These are phyloP conservation scores for Elaphomyces granulatus DNA, from an alignment of 495 filamentous ascomycete species.

Conservation along the genomic window DNA sequence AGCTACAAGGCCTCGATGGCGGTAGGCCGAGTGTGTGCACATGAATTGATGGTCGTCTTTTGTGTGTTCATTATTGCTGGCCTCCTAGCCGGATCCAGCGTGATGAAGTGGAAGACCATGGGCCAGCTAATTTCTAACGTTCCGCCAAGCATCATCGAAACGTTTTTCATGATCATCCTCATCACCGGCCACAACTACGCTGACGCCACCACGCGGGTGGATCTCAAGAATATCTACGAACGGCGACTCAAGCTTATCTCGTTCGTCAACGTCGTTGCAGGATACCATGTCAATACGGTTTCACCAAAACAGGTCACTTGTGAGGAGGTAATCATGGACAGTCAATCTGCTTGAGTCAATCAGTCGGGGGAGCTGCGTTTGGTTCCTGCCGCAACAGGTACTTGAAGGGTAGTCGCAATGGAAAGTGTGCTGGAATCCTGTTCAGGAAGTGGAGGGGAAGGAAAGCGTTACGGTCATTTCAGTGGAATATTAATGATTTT, in stretches of 20 bases:
- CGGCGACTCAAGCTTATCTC: conserved; percentile 11
- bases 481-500: too few relatives aligned
- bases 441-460: too few relatives aligned
- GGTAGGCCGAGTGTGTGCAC: conserved; percentile 14
- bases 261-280: not conserved
- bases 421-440: too few relatives aligned
- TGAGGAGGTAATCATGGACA: too few relatives aligned
- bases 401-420: too few relatives aligned
- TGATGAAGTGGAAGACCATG: conserved; percentile 23
- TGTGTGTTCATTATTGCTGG: conserved; percentile 16
- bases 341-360: too few relatives aligned
- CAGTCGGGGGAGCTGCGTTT: too few relatives aligned
- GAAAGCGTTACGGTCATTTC: too few relatives aligned
- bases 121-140: conserved; percentile 29
- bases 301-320: too few relatives aligned
- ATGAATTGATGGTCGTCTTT: conserved; percentile 13
- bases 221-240: conserved; percentile 14
- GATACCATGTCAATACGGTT: too few relatives aligned
- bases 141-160: conserved; percentile 27
- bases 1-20: conserved; percentile 11
- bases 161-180: conserved; percentile 27
- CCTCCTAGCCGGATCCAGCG: conserved; percentile 17
- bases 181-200: conserved; percentile 23
- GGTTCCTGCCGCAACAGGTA: too few relatives aligned
- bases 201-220: conserved; percentile 10